Percentiles rank a stretch among this genome's conserved stretches.
These are phyloP conservation scores for Dictyostelium discoideum DNA, from an alignment of 78 protist genomes.

Conservation along the genomic window dicty_2.7 NC_007090.3:2643501-2644000, in stretches of 20 bases:
- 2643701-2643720: slow-evolving; percentile 85
- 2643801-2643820: slow-evolving; percentile 95
- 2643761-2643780: slow-evolving; percentile 31
- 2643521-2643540: neutral
- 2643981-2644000: slow-evolving; percentile 82
- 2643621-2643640: neutral
- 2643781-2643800: slow-evolving; percentile 85
- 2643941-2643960: slow-evolving; percentile 22
- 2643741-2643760: slow-evolving; percentile 81
- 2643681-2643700: slow-evolving; percentile 77
- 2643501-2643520: neutral
- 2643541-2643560: neutral
- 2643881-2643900: slow-evolving; percentile 92
- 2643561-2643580: neutral
- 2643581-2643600: no score
- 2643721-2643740: slow-evolving; percentile 96
- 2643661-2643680: neutral
- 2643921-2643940: slow-evolving; percentile 90
- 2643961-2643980: slow-evolving; percentile 43
- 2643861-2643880: slow-evolving; percentile 92
- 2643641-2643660: neutral
- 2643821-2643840: slow-evolving; percentile 88
- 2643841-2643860: slow-evolving; percentile 90
- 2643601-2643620: no score
- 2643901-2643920: slow-evolving; percentile 85